Conservation (phyloP, 2,329 filamentous ascomycete genomes). For the Beauveria bassiana region DNA sequence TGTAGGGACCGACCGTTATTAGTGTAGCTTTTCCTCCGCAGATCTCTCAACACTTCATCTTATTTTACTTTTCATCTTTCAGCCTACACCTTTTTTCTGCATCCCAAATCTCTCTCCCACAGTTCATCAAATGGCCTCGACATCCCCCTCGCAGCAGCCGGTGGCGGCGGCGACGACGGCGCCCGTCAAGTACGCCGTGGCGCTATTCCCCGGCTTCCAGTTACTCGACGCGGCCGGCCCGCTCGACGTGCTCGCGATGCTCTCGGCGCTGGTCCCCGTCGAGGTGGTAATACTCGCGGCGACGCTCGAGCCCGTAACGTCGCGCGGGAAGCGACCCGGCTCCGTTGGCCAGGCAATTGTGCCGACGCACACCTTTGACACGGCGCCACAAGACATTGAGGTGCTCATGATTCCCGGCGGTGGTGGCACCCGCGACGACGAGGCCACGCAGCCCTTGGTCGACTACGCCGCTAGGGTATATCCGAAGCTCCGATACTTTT, state of each 20-base stretch:
- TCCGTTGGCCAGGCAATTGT: constrained; percentile 24
- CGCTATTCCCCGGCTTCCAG: constrained; percentile 29
- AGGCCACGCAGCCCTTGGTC: constrained; percentile 18
- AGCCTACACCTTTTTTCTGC: no score
- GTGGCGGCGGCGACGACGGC: not conserved
- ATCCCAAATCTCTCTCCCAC: not conserved
- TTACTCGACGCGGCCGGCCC: constrained; percentile 34
- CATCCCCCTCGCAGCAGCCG: no score
- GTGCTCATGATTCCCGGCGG: constrained; percentile 34
- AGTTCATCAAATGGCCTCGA: no score
- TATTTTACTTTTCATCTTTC: not conserved
- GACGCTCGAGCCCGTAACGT: constrained; percentile 23
- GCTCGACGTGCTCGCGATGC: constrained; percentile 25
- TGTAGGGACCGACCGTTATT: no score
- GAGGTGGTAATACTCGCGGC: constrained; percentile 21
- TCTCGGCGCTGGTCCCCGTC: constrained; percentile 19
- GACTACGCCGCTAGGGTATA: constrained; percentile 37
- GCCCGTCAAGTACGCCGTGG: constrained; percentile 22
- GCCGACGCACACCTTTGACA: constrained; percentile 30
- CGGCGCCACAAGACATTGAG: constrained; percentile 26
- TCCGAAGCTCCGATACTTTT: constrained; percentile 38
- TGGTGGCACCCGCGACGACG: constrained; percentile 21
- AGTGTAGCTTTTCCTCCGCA: no score
- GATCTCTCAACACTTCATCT: no score
- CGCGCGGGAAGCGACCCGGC: constrained; percentile 10